Evolutionary conservation across 2,329 filamentous ascomycete species (phyloP), one percentile per base, ranked within the genome.

Genomic region (Epichloe baconii): DNA sequence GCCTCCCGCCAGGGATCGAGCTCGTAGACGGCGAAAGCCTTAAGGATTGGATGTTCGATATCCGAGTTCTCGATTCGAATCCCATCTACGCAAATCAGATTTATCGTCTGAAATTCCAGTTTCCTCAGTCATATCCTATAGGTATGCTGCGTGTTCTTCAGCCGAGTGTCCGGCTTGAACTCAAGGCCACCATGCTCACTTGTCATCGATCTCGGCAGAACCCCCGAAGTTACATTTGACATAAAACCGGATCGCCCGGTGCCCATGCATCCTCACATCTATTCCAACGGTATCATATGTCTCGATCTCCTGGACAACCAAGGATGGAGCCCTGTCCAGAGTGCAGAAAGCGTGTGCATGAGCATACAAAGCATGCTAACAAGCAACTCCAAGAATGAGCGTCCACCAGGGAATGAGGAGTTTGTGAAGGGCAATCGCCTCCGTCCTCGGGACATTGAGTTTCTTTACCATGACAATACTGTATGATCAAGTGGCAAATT

Each of bases 301-400:
- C 84, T 98, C 47, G 93, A 98, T 61, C 79, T 98, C 1, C 81
- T 98, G 8, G 88, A 88, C 49, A 75, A 79, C 10, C 83, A 88
- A 56, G 93, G 93, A 52, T 98, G 93, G 93, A 93, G 86, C 46
- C 93, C 93, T 0, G 91, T 98, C 0, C 93, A 98, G 65, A 96
- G 91, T 53, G 93, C 96, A 8, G 91, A 97, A 72, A 95, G 86
- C 62, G 83, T 98, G 26, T 96, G 89, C 72, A 93, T 98, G 80
- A 95, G 88, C 67, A 79, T 98, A 50, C 93, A 98, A 70, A 95
- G 88, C 71, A 98, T 98, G 93, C 70, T 98, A 63, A 96, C 93
- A 1, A 89, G 91, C 54, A 98, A 98, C 66, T 85, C 80, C 11
- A 91, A 90, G 70, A 85, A 91, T 61, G 90, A 97, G 69, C 77